Evolutionary conservation across 2,329 filamentous ascomycete species (phyloP), one percentile per base, ranked within the genome.

Genomic region (Plectosphaerella cucumerina): DNA sequence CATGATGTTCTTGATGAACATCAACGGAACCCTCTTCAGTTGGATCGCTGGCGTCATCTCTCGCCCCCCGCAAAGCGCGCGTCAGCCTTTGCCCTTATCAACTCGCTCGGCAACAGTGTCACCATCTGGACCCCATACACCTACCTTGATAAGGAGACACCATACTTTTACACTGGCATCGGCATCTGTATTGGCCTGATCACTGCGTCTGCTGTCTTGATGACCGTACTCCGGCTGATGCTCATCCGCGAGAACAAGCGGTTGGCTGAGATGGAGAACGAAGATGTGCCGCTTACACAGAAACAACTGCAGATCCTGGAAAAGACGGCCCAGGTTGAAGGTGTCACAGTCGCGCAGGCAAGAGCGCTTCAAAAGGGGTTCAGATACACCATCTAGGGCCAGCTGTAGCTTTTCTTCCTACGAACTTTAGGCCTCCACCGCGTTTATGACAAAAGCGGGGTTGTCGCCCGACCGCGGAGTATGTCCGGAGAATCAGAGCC

Each of bases 1-100:
- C 37, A 76, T 81, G 68, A 72, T 73, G 55, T 79, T 81, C 56
- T 71, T 82, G 51, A 81, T 81, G 56, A 71, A 75, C 15, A 76
- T 76, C 62, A 78, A 79, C 65, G 74, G 73, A 33, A 78, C 75
- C 4, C 53, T 69, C 12, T 73, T 68, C 53, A 68, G 70, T 4
- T 79, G 77, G 78, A 76, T 80, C 47, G 72, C 73, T 2, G 73
- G 70, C 34, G 70, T 73, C 2, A 71, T 81, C 26, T 72, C 76
- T 0, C 72, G 77, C 0, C 77, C 78, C 75, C 77, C 0, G 78
- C 76, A 2, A 81, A 81, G 61, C 73, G 77, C 41, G 77, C 77
- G 2, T 77, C 76, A 1, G 76, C 78, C 0, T 72, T 76, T 45
- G 78, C 78, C 1, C 74, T 80, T 44, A 79, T 81, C 64, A 82